Base-by-base conservation (phyloP, 805 yeast genomes). In the Pichia cephalocereana region DNA sequence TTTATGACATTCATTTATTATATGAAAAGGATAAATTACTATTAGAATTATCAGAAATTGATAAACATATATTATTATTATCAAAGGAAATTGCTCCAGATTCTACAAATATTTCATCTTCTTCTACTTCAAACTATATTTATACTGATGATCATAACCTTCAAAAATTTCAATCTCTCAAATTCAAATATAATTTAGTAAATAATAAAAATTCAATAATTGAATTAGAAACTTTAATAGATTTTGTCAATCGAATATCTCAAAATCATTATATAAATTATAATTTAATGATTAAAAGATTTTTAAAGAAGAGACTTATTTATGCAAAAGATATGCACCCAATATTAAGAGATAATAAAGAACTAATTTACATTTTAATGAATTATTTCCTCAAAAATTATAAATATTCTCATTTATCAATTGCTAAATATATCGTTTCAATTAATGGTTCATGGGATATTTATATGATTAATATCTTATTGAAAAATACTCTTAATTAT, bases 241-340 rank as follows among this genome's bases (percentile, higher is more conserved):
- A 18, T 1, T 43, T 50, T 6, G 40, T 52, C 1, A 19, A 41
- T 18, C 38, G 46, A 14, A 17, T 52, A 34, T 45, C 55, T 2
- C 23, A 14, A 14, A 30, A 38, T 6, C 44, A 39, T 17, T 50
- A 38, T 17, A n/a, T 47, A 11, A 50, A 52, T 37, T 28, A 42
- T 28, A 46, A 42, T 38, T 43, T 46, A n/a, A 26, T 28, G 11
- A 48, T 52, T 4, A 46, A 41, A 31, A 40, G 37, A 12, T 50
- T 52, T 26, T 17, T 52, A 5, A 37, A 34, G 23, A 38, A 48
- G 11, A 40, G 55, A 34, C 36, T 52, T n/a, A 18, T 52, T 10
- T 28, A 38, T 28, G 41, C 49, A 11, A 34, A 46, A 8, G 46
- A 48, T 6, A 26, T 18, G 19, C 28, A 32, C 3, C 19, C 14